Evolutionary conservation across 805 yeast genomes (phyloP).

Genomic region (Isabelozyma pseudorhagii): DNA sequence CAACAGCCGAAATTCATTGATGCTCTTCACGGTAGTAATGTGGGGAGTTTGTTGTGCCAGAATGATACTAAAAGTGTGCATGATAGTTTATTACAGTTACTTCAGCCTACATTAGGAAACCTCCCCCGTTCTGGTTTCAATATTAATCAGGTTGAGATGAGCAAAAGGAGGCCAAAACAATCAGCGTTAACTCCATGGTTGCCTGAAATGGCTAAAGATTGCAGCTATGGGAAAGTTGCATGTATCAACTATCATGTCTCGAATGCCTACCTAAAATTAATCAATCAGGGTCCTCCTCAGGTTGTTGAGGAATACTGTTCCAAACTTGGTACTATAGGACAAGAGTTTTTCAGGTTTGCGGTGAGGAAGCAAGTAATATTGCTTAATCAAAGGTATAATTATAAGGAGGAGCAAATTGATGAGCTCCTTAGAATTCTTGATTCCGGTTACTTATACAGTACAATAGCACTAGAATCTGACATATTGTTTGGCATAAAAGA

Average conservation of each 20-base stretch:
- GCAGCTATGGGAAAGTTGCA: neutral
- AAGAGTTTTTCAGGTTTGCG: neutral
- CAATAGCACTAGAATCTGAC: neutral
- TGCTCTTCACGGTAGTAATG: neutral
- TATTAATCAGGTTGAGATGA: neutral
- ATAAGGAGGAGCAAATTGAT: neutral
- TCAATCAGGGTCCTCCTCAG: neutral
- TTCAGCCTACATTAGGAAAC: neutral
- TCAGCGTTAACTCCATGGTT: neutral
- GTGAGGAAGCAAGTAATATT: neutral
- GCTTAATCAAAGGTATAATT: neutral
- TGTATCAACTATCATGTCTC: neutral
- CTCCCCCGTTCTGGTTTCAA: neutral
- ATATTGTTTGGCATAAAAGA: neutral
- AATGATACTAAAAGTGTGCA: neutral
- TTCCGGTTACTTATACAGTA: neutral
- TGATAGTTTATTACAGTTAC: neutral
- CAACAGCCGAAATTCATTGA: neutral
- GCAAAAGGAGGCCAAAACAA: neutral
- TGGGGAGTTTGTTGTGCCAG: neutral
- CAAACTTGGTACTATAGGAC: neutral
- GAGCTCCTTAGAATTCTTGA: neutral
- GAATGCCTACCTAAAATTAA: neutral
- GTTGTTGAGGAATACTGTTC: neutral
- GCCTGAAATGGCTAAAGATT: neutral